Percentiles rank a stretch among this genome's conserved stretches.
These are phyloP conservation scores for Pogostemon cablin DNA, from an alignment of 257 asterid species.

Conservation along the genomic window DNA sequence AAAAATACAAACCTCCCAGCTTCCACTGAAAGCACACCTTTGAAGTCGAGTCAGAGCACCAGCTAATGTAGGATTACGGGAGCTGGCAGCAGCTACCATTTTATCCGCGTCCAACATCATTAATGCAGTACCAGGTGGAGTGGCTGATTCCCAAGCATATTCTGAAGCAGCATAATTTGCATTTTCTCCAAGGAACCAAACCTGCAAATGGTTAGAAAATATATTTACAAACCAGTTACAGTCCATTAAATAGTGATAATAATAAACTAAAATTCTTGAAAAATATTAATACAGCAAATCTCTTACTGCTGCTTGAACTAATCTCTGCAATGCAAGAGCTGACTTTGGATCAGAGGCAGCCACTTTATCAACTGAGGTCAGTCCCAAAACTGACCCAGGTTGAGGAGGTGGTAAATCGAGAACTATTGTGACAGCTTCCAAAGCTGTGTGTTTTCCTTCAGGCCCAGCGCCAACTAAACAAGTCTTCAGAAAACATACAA, in stretches of 20 bases:
- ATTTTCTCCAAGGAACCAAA: constrained; percentile 99
- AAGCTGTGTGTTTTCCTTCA: constrained; percentile 96
- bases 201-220: constrained; percentile 49
- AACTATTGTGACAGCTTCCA: constrained; percentile 96
- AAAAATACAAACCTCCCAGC: constrained; percentile 85
- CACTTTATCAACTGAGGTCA: constrained; percentile 84
- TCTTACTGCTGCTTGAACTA: constrained; percentile 99
- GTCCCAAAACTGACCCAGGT: constrained; percentile 80
- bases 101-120: constrained; percentile 99
- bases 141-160: constrained; percentile 99
- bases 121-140: constrained; percentile 99
- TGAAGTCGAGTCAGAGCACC: constrained; percentile 99
- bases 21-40: constrained; percentile 97
- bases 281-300: constrained; percentile 22
- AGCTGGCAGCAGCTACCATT: constrained; percentile 99
- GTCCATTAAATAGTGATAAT: neutral
- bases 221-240: constrained; percentile 1
- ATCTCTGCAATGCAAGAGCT: constrained; percentile 92
- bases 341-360: constrained; percentile 98
- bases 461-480: constrained; percentile 99
- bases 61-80: constrained; percentile 97
- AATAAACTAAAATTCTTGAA: constrained; percentile 25
- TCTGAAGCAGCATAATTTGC: constrained; percentile 99
- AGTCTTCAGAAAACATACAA: constrained; percentile 56
- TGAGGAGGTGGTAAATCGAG: constrained; percentile 99